Conservation (phyloP, 805 yeast genomes). For the Lipomyces yamadae region DNA sequence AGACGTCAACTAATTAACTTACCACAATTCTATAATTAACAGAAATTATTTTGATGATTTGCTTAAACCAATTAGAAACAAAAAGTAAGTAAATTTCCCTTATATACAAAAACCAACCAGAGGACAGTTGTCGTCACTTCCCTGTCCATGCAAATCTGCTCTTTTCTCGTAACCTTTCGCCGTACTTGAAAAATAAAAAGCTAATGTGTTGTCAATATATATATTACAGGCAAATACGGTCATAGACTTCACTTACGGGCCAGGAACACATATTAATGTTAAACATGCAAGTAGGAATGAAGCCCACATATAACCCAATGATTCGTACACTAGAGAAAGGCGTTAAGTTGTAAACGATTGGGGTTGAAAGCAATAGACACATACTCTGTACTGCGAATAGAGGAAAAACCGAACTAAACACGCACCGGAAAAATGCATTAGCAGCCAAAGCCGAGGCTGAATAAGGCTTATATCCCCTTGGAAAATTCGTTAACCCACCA, state of each 20-base stretch:
- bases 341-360: no score
- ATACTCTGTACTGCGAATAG: conserved; percentile 54
- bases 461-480: conserved; percentile 49
- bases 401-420: conserved; percentile 52
- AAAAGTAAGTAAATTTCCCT: no score
- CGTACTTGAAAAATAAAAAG: conserved; percentile 27
- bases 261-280: conserved; percentile 22
- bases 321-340: conserved; percentile 48
- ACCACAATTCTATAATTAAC: no score
- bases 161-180: conserved; percentile 25
- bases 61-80: no score
- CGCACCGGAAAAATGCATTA: conserved; percentile 60
- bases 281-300: conserved; percentile 28
- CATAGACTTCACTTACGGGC: conserved; percentile 23
- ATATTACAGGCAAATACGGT: no score
- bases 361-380: not conserved
- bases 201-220: not conserved
- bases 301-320: conserved; percentile 72
- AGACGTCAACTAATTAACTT: no score
- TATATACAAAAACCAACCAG: no score
- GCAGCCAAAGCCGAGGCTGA: conserved; percentile 85
- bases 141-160: conserved; percentile 21
- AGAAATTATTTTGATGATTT: no score
- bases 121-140: not conserved
- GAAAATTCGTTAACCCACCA: conserved; percentile 50